phyloP scores from a whole-genome alignment of 116 monocot species.

The Thalassia testudinum region DNA sequence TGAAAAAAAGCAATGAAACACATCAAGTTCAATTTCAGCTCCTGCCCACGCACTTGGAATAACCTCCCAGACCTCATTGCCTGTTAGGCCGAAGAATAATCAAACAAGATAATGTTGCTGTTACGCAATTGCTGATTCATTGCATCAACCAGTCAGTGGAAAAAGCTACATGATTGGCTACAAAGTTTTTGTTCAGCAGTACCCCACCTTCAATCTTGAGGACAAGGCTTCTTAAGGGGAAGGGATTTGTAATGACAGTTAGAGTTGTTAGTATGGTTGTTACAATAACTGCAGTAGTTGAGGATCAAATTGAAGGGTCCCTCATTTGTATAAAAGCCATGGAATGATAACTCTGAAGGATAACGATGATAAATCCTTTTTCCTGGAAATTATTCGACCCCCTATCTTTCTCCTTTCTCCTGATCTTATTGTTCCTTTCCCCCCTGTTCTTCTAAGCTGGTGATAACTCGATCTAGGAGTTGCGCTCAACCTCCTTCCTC shows the following conservation, averaged over 20 bases:
- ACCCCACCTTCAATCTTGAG: neutral
- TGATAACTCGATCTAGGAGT: too few species aligned
- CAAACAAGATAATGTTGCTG: neutral
- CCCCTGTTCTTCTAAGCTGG: too few species aligned
- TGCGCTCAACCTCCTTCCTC: too few species aligned
- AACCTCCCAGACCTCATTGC: neutral
- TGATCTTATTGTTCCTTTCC: too few species aligned
- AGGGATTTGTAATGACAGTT: neutral
- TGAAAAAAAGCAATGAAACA: neutral
- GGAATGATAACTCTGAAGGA: too few species aligned
- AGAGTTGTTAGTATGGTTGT: too few species aligned
- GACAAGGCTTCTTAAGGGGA: neutral
- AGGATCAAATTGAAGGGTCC: too few species aligned
- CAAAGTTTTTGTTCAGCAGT: neutral
- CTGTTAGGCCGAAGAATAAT: neutral
- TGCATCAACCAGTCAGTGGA: neutral
- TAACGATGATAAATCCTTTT: too few species aligned
- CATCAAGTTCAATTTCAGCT: neutral
- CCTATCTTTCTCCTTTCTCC: too few species aligned
- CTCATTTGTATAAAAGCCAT: too few species aligned
- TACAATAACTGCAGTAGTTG: too few species aligned
- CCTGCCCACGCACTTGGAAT: neutral
- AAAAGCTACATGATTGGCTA: neutral
- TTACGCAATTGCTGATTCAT: neutral
- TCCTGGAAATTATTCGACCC: too few species aligned